phyloP scores from a whole-genome alignment of 148 eudicot genomes.

The Vaccinium macrocarpon region DNA sequence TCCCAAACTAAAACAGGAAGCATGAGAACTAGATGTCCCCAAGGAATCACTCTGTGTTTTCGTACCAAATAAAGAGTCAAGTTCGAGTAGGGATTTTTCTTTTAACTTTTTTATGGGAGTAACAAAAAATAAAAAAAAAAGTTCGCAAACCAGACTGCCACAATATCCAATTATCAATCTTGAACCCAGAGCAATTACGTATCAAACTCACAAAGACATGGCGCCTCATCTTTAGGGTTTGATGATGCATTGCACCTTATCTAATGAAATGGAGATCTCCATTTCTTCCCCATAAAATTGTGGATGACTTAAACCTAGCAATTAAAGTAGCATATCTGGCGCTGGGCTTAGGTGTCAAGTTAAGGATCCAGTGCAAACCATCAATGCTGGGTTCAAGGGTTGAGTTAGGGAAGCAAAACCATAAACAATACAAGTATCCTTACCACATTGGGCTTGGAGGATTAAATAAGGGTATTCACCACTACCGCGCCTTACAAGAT shows the following conservation, averaged over 20 bases:
- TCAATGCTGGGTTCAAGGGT: background rate
- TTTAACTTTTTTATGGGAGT: background rate
- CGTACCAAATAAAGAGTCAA: background rate
- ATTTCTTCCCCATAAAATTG: background rate
- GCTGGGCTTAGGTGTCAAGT: background rate
- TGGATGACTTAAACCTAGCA: background rate
- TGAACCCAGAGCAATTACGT: background rate
- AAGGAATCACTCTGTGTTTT: background rate
- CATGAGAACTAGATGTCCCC: background rate
- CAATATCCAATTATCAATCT: background rate
- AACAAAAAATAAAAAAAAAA: background rate
- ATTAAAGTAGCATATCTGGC: background rate
- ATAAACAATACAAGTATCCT: background rate
- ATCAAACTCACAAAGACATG: background rate
- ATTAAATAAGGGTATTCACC: background rate
- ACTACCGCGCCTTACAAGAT: background rate
- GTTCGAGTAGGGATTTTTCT: background rate
- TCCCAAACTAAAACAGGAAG: background rate
- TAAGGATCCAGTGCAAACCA: background rate
- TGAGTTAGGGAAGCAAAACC: background rate
- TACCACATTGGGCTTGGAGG: background rate
- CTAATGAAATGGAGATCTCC: background rate
- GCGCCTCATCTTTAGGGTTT: background rate
- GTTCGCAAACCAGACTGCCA: background rate
- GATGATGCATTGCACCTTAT: background rate